Percentiles rank a stretch among this genome's conserved stretches.
Conservation (phyloP, 2,329 filamentous ascomycete species). For the Aspergillus oerlinghausenensis region DNA sequence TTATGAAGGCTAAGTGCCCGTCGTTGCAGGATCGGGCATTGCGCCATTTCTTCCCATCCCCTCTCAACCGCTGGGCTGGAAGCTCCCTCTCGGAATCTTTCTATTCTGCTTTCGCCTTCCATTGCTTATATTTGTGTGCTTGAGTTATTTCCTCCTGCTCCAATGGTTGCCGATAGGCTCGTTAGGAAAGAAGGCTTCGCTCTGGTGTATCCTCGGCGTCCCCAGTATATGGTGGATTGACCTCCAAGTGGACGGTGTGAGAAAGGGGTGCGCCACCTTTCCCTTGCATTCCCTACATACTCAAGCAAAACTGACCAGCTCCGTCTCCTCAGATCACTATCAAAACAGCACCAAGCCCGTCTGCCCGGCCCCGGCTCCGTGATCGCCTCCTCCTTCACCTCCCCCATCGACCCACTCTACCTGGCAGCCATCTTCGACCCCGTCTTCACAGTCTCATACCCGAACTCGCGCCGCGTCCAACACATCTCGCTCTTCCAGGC, state of each 20-base stretch:
- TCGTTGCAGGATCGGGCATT: constrained; percentile 77
- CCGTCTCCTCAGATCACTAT: constrained; percentile 53
- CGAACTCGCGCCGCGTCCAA: constrained; percentile 66
- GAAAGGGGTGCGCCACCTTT: constrained; percentile 62
- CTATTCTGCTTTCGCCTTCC: constrained; percentile 80
- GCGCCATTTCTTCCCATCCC: constrained; percentile 87
- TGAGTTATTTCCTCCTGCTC: constrained; percentile 73
- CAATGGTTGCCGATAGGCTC: constrained; percentile 73
- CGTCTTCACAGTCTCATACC: constrained; percentile 84
- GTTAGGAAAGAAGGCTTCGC: constrained; percentile 69
- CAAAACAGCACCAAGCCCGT: constrained; percentile 65
- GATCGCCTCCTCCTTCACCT: constrained; percentile 87
- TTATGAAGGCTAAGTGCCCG: background rate
- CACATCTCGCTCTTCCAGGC: constrained; percentile 73
- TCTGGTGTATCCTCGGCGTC: constrained; percentile 83
- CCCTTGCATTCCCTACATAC: background rate
- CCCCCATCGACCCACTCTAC: constrained; percentile 88
- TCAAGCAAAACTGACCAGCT: background rate
- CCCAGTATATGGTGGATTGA: constrained; percentile 98
- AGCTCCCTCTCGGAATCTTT: constrained; percentile 61
- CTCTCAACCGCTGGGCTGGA: constrained; percentile 58
- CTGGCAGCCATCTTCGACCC: constrained; percentile 95
- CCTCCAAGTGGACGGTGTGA: constrained; percentile 94
- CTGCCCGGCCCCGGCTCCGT: constrained; percentile 75
- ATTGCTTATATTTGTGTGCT: constrained; percentile 63